These are phyloP conservation scores for Paraurostyla sp. DNA, from an alignment of 73 alveolate species.

Conservation along the genomic window DNA sequence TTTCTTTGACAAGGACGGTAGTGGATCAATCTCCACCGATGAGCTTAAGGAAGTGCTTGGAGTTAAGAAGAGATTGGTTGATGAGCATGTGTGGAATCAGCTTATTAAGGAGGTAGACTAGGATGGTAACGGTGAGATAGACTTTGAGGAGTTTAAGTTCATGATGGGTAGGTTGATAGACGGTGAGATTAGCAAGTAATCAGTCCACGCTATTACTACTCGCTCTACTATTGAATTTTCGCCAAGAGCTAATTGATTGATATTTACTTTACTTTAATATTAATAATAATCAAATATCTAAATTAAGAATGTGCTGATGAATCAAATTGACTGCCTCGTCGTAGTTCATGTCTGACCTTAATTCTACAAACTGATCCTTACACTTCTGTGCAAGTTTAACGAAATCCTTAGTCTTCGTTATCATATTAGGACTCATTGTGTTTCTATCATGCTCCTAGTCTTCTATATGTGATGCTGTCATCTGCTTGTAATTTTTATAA, in stretches of 20 bases:
- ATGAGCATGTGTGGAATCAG: slow-evolving; percentile 82
- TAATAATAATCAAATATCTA: slow-evolving; percentile 58
- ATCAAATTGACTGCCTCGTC: slow-evolving; percentile 43
- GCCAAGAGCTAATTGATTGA: not conserved
- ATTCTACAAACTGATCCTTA: slow-evolving; percentile 47
- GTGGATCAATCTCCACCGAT: slow-evolving; percentile 84
- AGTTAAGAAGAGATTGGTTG: slow-evolving; percentile 66
- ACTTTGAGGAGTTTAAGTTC: slow-evolving; percentile 80
- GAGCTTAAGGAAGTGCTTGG: slow-evolving; percentile 85
- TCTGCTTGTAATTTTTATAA: not conserved
- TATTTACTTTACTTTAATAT: too few species aligned
- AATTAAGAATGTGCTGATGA: slow-evolving; percentile 34
- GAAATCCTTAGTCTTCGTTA: slow-evolving; percentile 28
- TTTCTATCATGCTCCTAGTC: slow-evolving; percentile 7
- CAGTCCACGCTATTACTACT: not conserved
- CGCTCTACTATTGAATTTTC: too few species aligned
- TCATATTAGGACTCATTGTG: not conserved
- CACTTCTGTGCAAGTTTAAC: slow-evolving; percentile 6
- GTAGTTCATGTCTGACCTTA: slow-evolving; percentile 48
- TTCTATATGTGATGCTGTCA: not conserved
- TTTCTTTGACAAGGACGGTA: slow-evolving; percentile 77
- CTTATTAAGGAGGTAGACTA: slow-evolving; percentile 82
- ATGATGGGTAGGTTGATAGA: slow-evolving; percentile 79
- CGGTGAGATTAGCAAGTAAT: not conserved
- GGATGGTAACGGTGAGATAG: slow-evolving; percentile 86